Evolutionary conservation across 1,284 basidiomycete genomes (phyloP), one percentile per base, ranked within the genome.

Genomic region (Pseudozyma hubeiensis): DNA sequence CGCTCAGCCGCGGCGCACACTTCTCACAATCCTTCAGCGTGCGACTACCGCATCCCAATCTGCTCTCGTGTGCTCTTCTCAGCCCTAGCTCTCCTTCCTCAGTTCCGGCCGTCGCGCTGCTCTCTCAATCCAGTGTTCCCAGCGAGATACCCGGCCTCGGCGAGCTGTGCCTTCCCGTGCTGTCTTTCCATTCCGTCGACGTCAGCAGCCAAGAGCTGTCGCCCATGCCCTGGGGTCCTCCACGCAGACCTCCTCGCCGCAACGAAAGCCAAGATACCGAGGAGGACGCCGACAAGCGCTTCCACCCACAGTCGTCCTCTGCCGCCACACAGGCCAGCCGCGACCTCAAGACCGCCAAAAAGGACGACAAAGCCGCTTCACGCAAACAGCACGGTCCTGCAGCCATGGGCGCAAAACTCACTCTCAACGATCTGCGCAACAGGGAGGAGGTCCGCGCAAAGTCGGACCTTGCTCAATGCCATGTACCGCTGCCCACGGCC

Each of bases 101-200:
- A 5, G 41, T 54, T 10, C 60, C 72, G 7, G 48, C 53, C 14
- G n/a, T 83, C 4, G 82, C 82, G 4, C 74, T 81, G 1, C 67
- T 84, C 5, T 77, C 79, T 9, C 50, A 80, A 2, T 83, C 81
- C 11, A 81, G 79, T 48, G 56, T 65, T 2, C 71, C 75, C 1
- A 76, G 77, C 9, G 37, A 60, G 30, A 67, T 77, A 6, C 71
- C 75, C 8, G 80, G 81, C 10, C 65, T 81, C 13, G 81, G 81
- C 34, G 55, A 63, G 46, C 77, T 77, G 19, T 78, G 79, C 51
- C 64, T 78, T 17, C 82, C 82, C 2, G 80, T 84, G 14, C 78
- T 84, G 35, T 83, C 82, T 0, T 84, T 81, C 63, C 78, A 84
- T 46, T 45, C 63, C 4, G 49, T 83, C 43, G 57, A 82, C 17